Base-by-base conservation (phyloP, 768 basidiomycete genomes). In the Hygrophorus pudorinus region DNA sequence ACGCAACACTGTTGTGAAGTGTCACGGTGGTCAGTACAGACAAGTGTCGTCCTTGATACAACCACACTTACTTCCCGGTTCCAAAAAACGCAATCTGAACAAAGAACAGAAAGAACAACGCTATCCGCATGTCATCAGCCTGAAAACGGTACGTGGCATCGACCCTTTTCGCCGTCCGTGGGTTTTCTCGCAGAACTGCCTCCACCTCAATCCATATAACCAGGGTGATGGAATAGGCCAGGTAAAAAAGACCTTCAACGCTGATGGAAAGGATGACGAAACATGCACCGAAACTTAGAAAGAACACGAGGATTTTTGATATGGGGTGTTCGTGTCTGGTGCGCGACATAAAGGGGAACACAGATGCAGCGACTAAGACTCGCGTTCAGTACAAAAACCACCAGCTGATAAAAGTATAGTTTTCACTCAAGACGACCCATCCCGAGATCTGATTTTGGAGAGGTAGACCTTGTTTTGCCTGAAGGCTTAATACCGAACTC, bases 11-110 rank as follows among this genome's bases (percentile, higher is more conserved):
- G 44, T 24, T n/a, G n/a, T n/a, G n/a, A n/a, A n/a, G 18, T 17
- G 37, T 8, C 41, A 1, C 11, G 20, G 32, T 35, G 24, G 34
- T 38, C 18, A 48, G 14, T 10, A 38, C 4, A 38, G 17, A 28
- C 24, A 27, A 14, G 11, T 7, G 9, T 20, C 1, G 12, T n/a
- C 14, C 4, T 4, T 16, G 24, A n/a, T 31, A 35, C 5, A 30
- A 31, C 14, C 18, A 1, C 8, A 70, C 83, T 52, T 62, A 84
- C 82, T 85, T 87, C 66, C 85, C 85, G 30, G 77, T 85, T 6
- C 87, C 87, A 55, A 88, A 89, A 61, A 89, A 90, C 2, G 79
- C 88, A 33, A 87, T 75, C 53, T 92, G 88, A 5, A 90, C 80
- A 51, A 91, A 88, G 59, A 86, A 86, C 47, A 92, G 60, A 62